Conservation (phyloP, 139 green algal species). For the Coccomyxa sp. region DNA sequence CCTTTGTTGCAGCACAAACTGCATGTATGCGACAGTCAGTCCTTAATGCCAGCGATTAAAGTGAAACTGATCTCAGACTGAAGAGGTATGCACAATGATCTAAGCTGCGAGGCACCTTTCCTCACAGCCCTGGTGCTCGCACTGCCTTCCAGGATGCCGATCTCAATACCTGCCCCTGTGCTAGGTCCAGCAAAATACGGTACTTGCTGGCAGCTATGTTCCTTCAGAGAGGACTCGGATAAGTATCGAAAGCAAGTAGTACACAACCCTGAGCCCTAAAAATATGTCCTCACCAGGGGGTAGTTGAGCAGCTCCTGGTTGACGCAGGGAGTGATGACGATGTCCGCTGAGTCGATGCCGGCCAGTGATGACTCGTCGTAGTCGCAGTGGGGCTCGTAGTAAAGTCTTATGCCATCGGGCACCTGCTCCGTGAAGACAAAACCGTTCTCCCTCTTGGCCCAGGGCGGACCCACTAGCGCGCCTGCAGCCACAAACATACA, state of each 20-base stretch:
- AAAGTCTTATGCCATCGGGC: conserved; percentile 33
- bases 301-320: conserved; percentile 42
- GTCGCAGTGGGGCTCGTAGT: conserved; percentile 75
- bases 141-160: no score
- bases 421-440: conserved; percentile 52
- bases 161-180: neutral
- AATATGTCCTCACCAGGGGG: conserved; percentile 43
- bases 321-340: conserved; percentile 55
- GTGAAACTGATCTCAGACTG: no score
- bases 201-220: neutral
- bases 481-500: conserved; percentile 26
- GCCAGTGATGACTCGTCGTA: conserved; percentile 31
- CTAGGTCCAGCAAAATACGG: neutral
- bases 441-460: conserved; percentile 59
- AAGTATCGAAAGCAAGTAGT: no score
- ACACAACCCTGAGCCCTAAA: no score
- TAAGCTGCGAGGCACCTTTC: no score
- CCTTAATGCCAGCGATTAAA: no score
- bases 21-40: no score
- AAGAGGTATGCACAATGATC: no score
- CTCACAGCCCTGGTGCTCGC: no score
- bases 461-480: conserved; percentile 76
- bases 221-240: neutral
- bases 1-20: no score
- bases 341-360: conserved; percentile 39